Evolutionary conservation across 2,329 filamentous ascomycete species (phyloP), one percentile per base, ranked within the genome.

Genomic region (Arthrobotrys musiformis): DNA sequence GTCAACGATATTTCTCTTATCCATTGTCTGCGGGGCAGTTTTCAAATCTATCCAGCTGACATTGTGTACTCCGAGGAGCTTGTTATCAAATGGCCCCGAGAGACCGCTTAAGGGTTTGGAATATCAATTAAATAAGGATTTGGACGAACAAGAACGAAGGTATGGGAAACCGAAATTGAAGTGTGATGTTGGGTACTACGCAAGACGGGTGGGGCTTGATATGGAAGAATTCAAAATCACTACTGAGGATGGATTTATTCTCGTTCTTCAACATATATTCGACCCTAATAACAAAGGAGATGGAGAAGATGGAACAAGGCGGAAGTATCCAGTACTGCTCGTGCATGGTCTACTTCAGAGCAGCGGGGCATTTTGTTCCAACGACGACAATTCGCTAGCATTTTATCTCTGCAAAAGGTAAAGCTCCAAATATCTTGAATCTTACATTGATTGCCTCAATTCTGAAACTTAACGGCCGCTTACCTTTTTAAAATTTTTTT

Each of bases 211-310:
- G 13, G 94, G 94, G 0, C 87, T 98, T 0, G 93, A 97, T 78
- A 89, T 93, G 24, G 94, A 97, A 81, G 88, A 88, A 8, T 92
- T 93, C 81, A 87, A 92, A 60, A 93, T 97, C 0, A 91, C 97
- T 83, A 97, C 94, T 0, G 94, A 97, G 82, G 94, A 98, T 81
- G 94, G 94, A 0, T 97, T 97, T 82, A 89, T 97, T 52, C 91
- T 97, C 78, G 89, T 92, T 22, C 86, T 97, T 0, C 97, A 92
- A 90, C 94, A 97, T 82, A 87, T 97, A 26, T 97, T 92, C 82
- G 91, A 97, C 79, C 94, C 94, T 5, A 58, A 72, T 44, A 74
- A 85, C 2, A 84, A 85, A 46, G 80, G 79, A n/a, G 83, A 80
- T 37, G 60, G 80, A 79, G 80, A 81, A 22, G 78, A 82, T 0